Base-by-base conservation (phyloP, 148 eudicot species). In the Cornus suecica region DNA sequence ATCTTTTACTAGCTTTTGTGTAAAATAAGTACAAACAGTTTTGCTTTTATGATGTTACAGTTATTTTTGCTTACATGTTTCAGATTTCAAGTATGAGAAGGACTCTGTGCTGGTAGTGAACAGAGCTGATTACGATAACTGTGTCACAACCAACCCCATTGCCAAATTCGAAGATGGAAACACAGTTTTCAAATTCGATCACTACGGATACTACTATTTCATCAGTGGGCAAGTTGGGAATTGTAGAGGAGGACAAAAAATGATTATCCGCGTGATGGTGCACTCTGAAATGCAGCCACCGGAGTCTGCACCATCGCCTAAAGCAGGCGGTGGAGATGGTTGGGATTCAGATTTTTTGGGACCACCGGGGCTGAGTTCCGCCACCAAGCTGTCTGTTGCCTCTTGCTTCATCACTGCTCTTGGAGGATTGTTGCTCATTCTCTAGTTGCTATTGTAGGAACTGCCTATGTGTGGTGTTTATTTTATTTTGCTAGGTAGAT, bases 21-120 rank as follows among this genome's bases (percentile, higher is more conserved):
- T n/a, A n/a, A n/a, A n/a, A n/a, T n/a, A n/a, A n/a, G n/a, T n/a
- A n/a, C n/a, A n/a, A n/a, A n/a, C n/a, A n/a, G n/a, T n/a, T n/a
- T n/a, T n/a, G n/a, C n/a, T n/a, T n/a, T n/a, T n/a, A n/a, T n/a
- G n/a, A n/a, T n/a, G n/a, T n/a, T n/a, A n/a, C n/a, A n/a, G n/a
- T n/a, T n/a, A n/a, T n/a, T n/a, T 48, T 48, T 7, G 18, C 78
- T n/a, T 41, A 42, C 68, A 74, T 67, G 14, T 48, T 56, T 66
- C 84, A 93, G 96, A 75, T 74, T 93, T 93, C 86, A 89, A 88
- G 82, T 93, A 93, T 74, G 63, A 72, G 28, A 87, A 88, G 9
- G 93, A 94, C 83, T 86, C 97, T 0, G 90, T 94, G 34, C 80
- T 91, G 65, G 84, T 77, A 74, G 98, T 91, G 51, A 81, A 48